Conservation (phyloP, 768 basidiomycete genomes). For the Phanerochaete carnosa region DNA sequence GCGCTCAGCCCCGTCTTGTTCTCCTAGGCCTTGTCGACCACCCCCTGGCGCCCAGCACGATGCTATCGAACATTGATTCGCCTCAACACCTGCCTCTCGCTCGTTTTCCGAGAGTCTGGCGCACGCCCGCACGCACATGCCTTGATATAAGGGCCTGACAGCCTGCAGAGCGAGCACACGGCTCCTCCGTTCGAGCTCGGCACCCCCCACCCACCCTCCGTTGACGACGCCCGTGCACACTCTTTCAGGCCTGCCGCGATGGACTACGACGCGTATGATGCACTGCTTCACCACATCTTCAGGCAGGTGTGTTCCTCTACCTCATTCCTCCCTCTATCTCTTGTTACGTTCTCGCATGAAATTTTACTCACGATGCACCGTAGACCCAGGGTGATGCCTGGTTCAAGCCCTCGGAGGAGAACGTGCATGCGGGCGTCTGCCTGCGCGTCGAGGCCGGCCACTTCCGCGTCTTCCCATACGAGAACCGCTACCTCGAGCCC, state of each 20-base stretch:
- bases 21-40: no score
- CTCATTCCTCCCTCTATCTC: neutral
- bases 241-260: constrained; percentile 29
- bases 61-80: no score
- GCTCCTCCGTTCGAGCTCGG: neutral
- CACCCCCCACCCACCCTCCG: neutral
- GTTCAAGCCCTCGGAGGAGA: constrained; percentile 85
- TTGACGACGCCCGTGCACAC: neutral
- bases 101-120: neutral
- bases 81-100: neutral
- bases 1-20: no score
- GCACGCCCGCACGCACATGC: neutral
- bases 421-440: constrained; percentile 75
- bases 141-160: neutral
- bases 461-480: constrained; percentile 83
- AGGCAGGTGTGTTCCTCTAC: constrained; percentile 47
- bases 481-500: constrained; percentile 71
- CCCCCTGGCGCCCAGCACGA: no score
- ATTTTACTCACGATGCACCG: constrained; percentile 8
- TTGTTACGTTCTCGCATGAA: constrained; percentile 3
- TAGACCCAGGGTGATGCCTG: constrained; percentile 82
- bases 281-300: constrained; percentile 77
- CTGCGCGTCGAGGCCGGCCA: constrained; percentile 63
- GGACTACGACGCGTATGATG: constrained; percentile 82
- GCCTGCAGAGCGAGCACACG: neutral